Conservation (phyloP, 495 filamentous ascomycete species). For the Penicillium bialowiezense region DNA sequence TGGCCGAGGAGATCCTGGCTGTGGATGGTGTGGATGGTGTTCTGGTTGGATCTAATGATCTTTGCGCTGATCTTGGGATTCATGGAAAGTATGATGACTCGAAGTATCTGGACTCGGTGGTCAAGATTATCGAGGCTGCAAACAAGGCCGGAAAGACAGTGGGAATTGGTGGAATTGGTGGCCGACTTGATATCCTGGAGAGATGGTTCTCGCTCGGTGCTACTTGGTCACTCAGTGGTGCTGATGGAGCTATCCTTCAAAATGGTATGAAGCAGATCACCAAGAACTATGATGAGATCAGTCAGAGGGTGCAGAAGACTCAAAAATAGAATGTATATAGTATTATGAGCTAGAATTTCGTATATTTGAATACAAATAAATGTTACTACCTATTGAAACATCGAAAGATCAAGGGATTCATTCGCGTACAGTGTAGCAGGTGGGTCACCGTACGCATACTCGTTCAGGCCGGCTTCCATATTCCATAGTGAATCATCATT, state of each 20-base stretch:
- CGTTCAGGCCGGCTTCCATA: conserved; percentile 28
- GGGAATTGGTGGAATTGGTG: conserved; percentile 30
- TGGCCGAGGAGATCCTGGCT: conserved; percentile 26
- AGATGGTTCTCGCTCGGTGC: conserved; percentile 30
- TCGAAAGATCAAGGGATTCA: conserved; percentile 14
- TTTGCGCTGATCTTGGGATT: conserved; percentile 27
- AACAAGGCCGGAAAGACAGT: conserved; percentile 25
- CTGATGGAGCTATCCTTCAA: conserved; percentile 26
- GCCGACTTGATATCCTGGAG: conserved; percentile 26
- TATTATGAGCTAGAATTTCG: no score
- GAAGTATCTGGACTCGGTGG: conserved; percentile 17
- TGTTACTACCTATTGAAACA: neutral
- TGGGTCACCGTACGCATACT: conserved; percentile 28
- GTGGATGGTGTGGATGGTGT: conserved; percentile 29
- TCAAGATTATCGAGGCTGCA: conserved; percentile 20
- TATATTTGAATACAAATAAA: conserved; percentile 1
- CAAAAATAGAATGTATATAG: conserved; percentile 6
- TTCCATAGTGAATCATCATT: conserved; percentile 23
- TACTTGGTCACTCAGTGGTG: conserved; percentile 28
- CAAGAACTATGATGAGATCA: conserved; percentile 28
- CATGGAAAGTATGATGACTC: conserved; percentile 27
- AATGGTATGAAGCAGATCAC: conserved; percentile 27
- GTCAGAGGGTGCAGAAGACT: conserved; percentile 14
- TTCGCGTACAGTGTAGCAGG: conserved; percentile 9
- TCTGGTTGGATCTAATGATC: conserved; percentile 33